These are phyloP conservation scores for Grifola frondosa DNA, from an alignment of 1,284 basidiomycete genomes.

Conservation along the genomic window DNA sequence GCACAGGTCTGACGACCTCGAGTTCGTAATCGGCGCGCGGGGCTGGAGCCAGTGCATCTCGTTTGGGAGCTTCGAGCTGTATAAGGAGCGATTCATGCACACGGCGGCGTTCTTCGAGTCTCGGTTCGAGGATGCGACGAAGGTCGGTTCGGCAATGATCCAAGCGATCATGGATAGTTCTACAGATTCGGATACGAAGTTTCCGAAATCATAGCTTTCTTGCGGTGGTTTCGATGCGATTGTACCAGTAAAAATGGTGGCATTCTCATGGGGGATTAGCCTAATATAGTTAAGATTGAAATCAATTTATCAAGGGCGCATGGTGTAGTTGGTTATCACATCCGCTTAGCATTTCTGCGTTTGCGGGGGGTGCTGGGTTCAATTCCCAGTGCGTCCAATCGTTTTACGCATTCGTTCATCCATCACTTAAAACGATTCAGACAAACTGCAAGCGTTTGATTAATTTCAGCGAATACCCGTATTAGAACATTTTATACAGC, in stretches of 20 bases:
- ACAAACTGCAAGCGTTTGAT: too few species aligned
- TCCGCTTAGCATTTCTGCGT: constrained; percentile 39
- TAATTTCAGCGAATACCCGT: too few species aligned
- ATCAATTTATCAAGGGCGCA: constrained; percentile 40
- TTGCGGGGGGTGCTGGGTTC: constrained; percentile 36
- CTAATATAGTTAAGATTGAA: too few species aligned
- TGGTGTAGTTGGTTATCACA: constrained; percentile 53
- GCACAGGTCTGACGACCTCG: constrained; percentile 88
- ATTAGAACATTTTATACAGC: too few species aligned
- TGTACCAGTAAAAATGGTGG: too few species aligned
- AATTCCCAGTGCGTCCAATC: constrained; percentile 33
- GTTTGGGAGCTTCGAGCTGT: constrained; percentile 91
- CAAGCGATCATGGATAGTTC: constrained; percentile 74
- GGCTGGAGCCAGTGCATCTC: constrained; percentile 96
- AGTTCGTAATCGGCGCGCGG: constrained; percentile 93
- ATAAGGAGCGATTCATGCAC: constrained; percentile 78
- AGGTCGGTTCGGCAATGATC: constrained; percentile 88
- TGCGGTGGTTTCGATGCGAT: too few species aligned
- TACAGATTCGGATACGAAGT: constrained; percentile 4
- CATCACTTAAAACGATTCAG: too few species aligned
- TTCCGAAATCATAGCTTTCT: too few species aligned
- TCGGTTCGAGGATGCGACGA: constrained; percentile 84
- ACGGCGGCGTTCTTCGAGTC: constrained; percentile 86
- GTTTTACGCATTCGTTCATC: not conserved
- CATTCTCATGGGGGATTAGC: too few species aligned